Conservation (phyloP, 2,329 filamentous ascomycete genomes). For the Rutstroemia sydowiana region DNA sequence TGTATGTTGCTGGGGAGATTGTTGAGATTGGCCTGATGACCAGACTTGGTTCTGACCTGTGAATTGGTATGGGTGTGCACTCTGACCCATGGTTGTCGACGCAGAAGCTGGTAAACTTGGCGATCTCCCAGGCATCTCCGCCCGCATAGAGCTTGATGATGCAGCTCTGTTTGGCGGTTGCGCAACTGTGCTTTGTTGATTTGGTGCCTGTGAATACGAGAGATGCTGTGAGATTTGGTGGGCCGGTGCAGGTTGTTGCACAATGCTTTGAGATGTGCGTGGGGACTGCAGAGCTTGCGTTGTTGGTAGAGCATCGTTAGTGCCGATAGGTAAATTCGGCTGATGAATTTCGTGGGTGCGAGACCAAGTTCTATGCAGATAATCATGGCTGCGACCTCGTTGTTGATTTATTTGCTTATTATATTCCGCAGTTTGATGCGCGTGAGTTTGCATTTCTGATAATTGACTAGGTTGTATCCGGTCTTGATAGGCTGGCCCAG, state of each 20-base stretch:
- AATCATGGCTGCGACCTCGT: slow-evolving; percentile 70
- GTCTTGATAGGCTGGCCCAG: slow-evolving; percentile 82
- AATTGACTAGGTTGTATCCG: slow-evolving; percentile 69
- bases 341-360: slow-evolving; percentile 72
- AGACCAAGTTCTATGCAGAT: slow-evolving; percentile 75
- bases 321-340: slow-evolving; percentile 30
- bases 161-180: slow-evolving; percentile 68
- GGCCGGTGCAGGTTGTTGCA: slow-evolving; percentile 45
- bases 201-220: slow-evolving; percentile 64
- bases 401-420: slow-evolving; percentile 79
- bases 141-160: slow-evolving; percentile 47
- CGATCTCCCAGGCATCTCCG: slow-evolving; percentile 53
- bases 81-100: slow-evolving; percentile 45
- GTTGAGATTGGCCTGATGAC: slow-evolving; percentile 54
- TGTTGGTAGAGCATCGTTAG: slow-evolving; percentile 40
- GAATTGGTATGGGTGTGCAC: slow-evolving; percentile 49
- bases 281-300: slow-evolving; percentile 52
- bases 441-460: slow-evolving; percentile 76
- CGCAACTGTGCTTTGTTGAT: slow-evolving; percentile 63
- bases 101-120: slow-evolving; percentile 52
- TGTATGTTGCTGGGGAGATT: slow-evolving; percentile 47
- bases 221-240: slow-evolving; percentile 37
- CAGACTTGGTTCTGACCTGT: slow-evolving; percentile 55
- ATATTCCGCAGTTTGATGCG: slow-evolving; percentile 81
- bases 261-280: slow-evolving; percentile 45